Base-by-base conservation (phyloP, 2,329 filamentous ascomycete species). In the Hypomyces rosellus region DNA sequence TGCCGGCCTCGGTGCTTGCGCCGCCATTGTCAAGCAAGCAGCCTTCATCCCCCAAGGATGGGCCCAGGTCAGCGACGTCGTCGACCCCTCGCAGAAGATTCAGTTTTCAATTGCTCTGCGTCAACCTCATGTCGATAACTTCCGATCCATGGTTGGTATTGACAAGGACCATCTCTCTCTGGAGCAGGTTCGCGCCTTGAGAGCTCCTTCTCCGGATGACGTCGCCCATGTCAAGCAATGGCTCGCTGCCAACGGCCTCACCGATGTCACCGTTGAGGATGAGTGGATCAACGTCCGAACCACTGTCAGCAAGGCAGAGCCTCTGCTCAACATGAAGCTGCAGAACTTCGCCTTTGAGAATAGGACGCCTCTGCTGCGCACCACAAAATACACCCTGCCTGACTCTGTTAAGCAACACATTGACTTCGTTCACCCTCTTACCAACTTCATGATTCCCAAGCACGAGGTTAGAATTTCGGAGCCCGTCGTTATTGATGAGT, bases 391-490 rank as follows among this genome's bases (percentile, higher is more conserved):
- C 55, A 66, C 65, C 2, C 61, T 78, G 2, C 75, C 76, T 0
- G 63, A 63, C 4, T 54, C 59, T 4, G 62, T 78, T 5, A 57
- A 62, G 2, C 56, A 61, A 2, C 59, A 66, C 49, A 66, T 78
- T 48, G 67, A 66, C 48, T 77, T 78, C 53, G 63, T 78, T 25
- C 69, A 75, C 38, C 75, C 76, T 0, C 60, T 78, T 39, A 64
- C 68, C 50, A 73, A 77, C 63, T 78, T 78, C 50, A 72, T 77
- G 69, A 63, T 66, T 3, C 73, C 73, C 2, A 68, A 59, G 45
- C 63, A 62, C 45, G 61, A 63, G 34, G 48, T 63, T 53, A 12
- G 55, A 51, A 4, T 53, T 20, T 15, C 53, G 14, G 25, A 46
- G n/a, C 36, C 42, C 9, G 4, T 51, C 34, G 15, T 42, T 16